These are phyloP conservation scores for Aureobasidium leucospermi DNA, from an alignment of 2,329 filamentous ascomycete species.

Conservation along the genomic window DNA sequence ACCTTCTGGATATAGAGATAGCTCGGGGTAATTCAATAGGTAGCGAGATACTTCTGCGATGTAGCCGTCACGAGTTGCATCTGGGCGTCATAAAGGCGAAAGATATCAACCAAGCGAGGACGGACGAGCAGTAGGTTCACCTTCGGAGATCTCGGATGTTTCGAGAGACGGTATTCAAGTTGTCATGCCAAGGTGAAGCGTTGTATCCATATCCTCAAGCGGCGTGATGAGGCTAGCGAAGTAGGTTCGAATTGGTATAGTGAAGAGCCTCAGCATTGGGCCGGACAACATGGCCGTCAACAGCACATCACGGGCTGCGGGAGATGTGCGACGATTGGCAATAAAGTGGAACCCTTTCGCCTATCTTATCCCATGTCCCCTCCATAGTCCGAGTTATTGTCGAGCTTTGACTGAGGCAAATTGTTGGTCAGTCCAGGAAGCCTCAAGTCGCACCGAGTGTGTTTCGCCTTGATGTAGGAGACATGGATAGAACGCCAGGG, in stretches of 20 bases:
- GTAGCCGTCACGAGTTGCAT: neutral
- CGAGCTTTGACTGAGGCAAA: neutral
- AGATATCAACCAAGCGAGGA: neutral
- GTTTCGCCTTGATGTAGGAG: too few species aligned
- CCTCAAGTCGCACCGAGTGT: too few species aligned
- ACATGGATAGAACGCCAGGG: too few species aligned
- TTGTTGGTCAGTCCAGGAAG: too few species aligned
- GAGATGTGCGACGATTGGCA: too few species aligned
- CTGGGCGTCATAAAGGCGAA: neutral
- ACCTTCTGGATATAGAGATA: too few species aligned
- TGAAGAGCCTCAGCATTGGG: neutral
- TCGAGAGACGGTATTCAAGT: neutral
- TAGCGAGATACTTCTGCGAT: neutral
- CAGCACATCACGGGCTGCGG: too few species aligned
- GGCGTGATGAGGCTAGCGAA: neutral
- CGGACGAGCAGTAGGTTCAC: neutral
- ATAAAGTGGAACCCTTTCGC: neutral
- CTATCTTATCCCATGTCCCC: neutral
- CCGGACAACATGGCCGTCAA: neutral
- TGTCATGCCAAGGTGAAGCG: neutral
- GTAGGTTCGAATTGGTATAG: neutral
- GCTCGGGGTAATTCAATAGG: too few species aligned
- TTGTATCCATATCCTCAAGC: neutral
- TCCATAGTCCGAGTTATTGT: neutral
- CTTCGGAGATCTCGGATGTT: neutral